Percentiles rank a stretch among this genome's conserved stretches.
These are phyloP conservation scores for Gynochthodes officinalis DNA, from an alignment of 257 asterid genomes.

Conservation along the genomic window DNA sequence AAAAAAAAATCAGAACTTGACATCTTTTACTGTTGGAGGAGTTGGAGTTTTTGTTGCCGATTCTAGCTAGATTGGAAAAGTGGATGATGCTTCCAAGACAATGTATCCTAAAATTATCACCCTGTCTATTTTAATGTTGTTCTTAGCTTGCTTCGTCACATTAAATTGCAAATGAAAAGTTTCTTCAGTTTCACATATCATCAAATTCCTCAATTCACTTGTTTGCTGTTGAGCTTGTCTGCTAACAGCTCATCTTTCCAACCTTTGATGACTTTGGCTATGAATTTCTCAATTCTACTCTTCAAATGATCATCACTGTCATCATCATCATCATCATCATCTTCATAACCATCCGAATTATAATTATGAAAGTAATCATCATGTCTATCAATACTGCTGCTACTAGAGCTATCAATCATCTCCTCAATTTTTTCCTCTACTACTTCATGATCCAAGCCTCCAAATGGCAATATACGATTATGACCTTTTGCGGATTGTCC, in stretches of 20 bases:
- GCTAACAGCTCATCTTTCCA: slow-evolving; percentile 33
- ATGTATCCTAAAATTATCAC: too few relatives aligned
- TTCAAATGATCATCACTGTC: slow-evolving; percentile 21
- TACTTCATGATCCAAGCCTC: neutral
- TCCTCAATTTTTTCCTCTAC: slow-evolving; percentile 5
- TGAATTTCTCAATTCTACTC: slow-evolving; percentile 34
- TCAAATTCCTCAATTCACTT: neutral
- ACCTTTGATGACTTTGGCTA: slow-evolving; percentile 23
- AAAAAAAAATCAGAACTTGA: too few relatives aligned
- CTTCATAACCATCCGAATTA: slow-evolving; percentile 13
- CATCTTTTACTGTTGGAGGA: too few relatives aligned
- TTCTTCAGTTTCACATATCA: too few relatives aligned
- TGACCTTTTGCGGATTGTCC: slow-evolving; percentile 9
- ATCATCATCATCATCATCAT: slow-evolving; percentile 2
- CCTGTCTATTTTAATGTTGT: too few relatives aligned
- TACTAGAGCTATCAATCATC: neutral
- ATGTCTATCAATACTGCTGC: neutral
- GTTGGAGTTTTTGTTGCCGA: too few relatives aligned
- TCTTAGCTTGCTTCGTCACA: too few relatives aligned
- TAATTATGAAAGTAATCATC: neutral
- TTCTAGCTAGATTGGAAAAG: too few relatives aligned
- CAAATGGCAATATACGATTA: slow-evolving; percentile 14
- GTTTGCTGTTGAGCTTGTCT: slow-evolving; percentile 20
- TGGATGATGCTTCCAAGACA: too few relatives aligned
- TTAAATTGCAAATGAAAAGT: too few relatives aligned